Evolutionary conservation across 2,329 filamentous ascomycete genomes (phyloP), one percentile per base, ranked within the genome.

Genomic region (Lasiodiplodia sp.): DNA sequence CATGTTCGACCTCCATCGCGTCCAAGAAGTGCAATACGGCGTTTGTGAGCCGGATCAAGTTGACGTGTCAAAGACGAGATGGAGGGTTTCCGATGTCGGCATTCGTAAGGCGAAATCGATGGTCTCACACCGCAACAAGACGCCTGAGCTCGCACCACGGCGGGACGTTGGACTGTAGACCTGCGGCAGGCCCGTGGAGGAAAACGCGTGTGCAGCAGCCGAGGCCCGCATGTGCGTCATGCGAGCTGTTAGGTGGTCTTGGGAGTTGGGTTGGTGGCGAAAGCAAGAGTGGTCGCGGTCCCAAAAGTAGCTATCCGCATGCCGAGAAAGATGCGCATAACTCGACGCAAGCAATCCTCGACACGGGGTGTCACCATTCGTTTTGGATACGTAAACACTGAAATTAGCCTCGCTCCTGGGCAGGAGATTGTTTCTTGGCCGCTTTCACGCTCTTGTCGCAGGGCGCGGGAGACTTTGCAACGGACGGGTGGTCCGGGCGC

Each of bases 301-400:
- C 53, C 38, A 49, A 62, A 49, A 34, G 38, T 25, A 62, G 40
- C 23, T 25, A 31, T 62, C 23, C 56, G 31, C 57, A 62, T 49
- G 57, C 57, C 57, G 57, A 63, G 58, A 63, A 44, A 23, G 23
- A 63, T 23, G 58, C n/a, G 58, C 44, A 47, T 34, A 44, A 47
- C n/a, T 63, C 44, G n/a, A 51, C 37, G 44, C 40, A 63, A 52
- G 58, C 57, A 47, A 49, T 34, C 57, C 57, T 63, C 58, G 58
- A 47, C 44, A 21, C 34, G 25, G 44, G 38, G 44, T 11, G 58
- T 37, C 44, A 52, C 58, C 44, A n/a, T 25, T 63, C 44, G 10
- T 51, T 63, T 63, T 28, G 28, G 44, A 14, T 63, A 63, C 58
- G 58, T 63, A 63, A 57, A 25, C 25, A 44, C 6, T 23, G 18